These are phyloP conservation scores for Ceratocystis diversiconidia DNA, from an alignment of 2,329 filamentous ascomycete genomes.

Conservation along the genomic window DNA sequence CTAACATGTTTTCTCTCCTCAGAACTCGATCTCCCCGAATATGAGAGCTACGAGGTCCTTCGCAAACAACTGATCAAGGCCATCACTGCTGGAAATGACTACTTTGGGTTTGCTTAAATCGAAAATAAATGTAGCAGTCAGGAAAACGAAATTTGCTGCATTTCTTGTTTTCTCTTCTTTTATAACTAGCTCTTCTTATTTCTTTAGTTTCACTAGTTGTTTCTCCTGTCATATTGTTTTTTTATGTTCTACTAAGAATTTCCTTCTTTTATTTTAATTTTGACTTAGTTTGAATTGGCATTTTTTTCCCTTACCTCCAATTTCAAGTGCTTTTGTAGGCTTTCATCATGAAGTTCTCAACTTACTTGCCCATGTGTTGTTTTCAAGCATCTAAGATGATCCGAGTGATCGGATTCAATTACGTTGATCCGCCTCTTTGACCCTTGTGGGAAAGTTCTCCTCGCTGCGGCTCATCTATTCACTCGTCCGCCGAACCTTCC, in stretches of 20 bases:
- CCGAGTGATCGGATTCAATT: no score
- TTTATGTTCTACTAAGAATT: background rate
- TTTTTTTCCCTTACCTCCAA: background rate
- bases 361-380: background rate
- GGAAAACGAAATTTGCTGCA: conserved; percentile 10
- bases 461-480: no score
- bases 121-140: background rate
- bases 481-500: no score
- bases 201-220: conserved; percentile 5
- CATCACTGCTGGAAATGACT: conserved; percentile 95
- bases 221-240: conserved; percentile 1
- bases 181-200: background rate
- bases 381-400: conserved; percentile 4
- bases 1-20: conserved; percentile 17
- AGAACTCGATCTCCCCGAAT: conserved; percentile 97
- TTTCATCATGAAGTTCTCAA: no score
- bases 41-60: conserved; percentile 86
- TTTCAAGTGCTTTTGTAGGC: background rate
- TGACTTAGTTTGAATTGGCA: background rate
- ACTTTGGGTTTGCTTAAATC: conserved; percentile 82
- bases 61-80: conserved; percentile 82
- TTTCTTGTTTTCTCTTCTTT: conserved; percentile 5
- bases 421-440: no score
- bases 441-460: no score
- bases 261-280: background rate